Evolutionary conservation across 169 alveolate species (phyloP).

Genomic region (Cryptosporidium baileyi): DNA sequence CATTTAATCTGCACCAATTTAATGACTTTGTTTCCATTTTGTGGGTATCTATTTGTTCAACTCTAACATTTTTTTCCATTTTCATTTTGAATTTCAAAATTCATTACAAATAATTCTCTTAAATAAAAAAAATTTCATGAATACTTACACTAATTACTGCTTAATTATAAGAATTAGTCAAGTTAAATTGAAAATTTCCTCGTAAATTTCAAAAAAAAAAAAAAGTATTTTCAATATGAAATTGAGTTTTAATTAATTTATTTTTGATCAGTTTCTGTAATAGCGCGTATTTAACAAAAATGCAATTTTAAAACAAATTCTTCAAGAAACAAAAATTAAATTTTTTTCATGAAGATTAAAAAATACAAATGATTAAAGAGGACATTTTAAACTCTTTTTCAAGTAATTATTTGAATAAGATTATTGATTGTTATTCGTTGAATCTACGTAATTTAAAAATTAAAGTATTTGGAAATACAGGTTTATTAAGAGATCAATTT

Average conservation of each 20-base stretch:
- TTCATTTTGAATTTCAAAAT: background rate
- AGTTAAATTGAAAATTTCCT: no score
- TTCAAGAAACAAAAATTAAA: background rate
- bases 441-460: constrained; percentile 18
- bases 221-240: background rate
- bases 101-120: background rate
- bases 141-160: no score
- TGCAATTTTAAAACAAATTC: background rate
- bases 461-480: constrained; percentile 31
- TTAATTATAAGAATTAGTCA: no score
- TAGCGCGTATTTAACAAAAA: background rate
- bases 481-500: constrained; percentile 26
- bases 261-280: background rate
- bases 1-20: constrained; percentile 27
- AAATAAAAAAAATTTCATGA: no score
- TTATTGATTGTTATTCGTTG: constrained; percentile 28
- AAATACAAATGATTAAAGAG: background rate
- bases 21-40: background rate
- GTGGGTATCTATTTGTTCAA: background rate
- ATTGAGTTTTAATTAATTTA: background rate
- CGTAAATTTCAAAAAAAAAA: background rate
- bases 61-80: background rate
- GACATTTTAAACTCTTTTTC: background rate
- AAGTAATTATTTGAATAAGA: background rate
- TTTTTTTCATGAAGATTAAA: background rate